These are phyloP conservation scores for Suhomyces bolitotheri DNA, from an alignment of 1,139 yeast genomes.

Conservation along the genomic window DNA sequence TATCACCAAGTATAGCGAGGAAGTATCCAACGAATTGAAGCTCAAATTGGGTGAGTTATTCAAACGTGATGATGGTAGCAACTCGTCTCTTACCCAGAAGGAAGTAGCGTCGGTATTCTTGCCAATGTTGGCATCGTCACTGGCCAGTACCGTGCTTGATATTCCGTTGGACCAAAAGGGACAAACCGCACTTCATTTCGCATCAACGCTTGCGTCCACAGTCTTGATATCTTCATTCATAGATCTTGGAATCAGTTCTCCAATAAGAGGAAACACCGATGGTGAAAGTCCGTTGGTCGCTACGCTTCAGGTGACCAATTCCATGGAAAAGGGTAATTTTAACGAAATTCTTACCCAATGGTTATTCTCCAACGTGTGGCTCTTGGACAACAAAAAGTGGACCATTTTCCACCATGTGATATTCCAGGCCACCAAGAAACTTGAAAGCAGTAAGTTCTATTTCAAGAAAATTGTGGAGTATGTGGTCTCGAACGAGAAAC, in stretches of 20 bases:
- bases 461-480: constrained; percentile 76
- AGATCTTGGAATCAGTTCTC: constrained; percentile 38
- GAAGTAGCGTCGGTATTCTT: constrained; percentile 19
- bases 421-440: constrained; percentile 29
- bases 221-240: constrained; percentile 40
- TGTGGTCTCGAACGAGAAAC: constrained; percentile 57
- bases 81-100: constrained; percentile 12
- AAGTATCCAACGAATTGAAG: constrained; percentile 22
- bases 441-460: constrained; percentile 58
- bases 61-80: constrained; percentile 20
- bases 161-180: constrained; percentile 45
- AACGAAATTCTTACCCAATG: constrained; percentile 32
- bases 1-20: constrained; percentile 19
- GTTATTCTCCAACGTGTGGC: constrained; percentile 42
- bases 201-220: constrained; percentile 44
- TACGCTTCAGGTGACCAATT: constrained; percentile 44
- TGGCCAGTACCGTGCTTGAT: constrained; percentile 26
- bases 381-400: constrained; percentile 36
- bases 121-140: constrained; percentile 16
- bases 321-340: constrained; percentile 49
- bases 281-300: constrained; percentile 48
- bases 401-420: constrained; percentile 42
- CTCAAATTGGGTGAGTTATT: constrained; percentile 23
- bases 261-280: constrained; percentile 41
- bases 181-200: constrained; percentile 50